These are phyloP conservation scores for Agapanthus africanus DNA, from an alignment of 106 monocot genomes.

Conservation along the genomic window DNA sequence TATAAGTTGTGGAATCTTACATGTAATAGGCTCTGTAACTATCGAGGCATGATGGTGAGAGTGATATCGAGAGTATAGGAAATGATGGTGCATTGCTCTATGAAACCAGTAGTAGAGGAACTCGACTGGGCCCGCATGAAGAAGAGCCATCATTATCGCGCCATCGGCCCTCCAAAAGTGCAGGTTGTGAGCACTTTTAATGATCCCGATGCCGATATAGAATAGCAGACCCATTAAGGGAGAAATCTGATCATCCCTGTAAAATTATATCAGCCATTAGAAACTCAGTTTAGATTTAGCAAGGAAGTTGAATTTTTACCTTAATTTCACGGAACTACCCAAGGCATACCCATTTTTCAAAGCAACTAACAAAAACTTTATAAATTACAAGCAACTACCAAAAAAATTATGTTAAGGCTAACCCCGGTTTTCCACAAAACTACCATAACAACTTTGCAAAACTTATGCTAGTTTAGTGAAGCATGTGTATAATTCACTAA, in stretches of 20 bases:
- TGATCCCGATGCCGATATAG: constrained; percentile 15
- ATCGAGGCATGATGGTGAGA: constrained; percentile 55
- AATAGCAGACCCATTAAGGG: constrained; percentile 46
- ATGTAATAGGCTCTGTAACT: constrained; percentile 44
- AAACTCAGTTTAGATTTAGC: no score
- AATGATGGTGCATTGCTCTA: constrained; percentile 48
- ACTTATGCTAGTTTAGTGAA: no score
- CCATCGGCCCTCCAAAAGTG: constrained; percentile 55
- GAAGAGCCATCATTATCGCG: constrained; percentile 23
- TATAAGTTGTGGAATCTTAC: no score
- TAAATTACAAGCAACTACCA: no score
- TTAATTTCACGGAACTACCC: no score
- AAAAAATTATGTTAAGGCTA: no score
- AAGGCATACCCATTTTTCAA: no score
- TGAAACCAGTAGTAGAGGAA: constrained; percentile 74
- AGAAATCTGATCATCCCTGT: constrained; percentile 80
- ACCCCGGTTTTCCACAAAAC: no score
- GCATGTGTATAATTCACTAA: no score
- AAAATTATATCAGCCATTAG: no score
- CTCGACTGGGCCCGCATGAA: constrained; percentile 77
- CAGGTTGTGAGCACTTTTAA: constrained; percentile 12
- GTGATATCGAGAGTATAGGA: constrained; percentile 42
- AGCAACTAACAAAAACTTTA: no score
- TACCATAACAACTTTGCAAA: background rate
- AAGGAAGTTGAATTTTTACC: no score